These are phyloP conservation scores for Delonix regia DNA, from an alignment of 306 rosid genomes.

Conservation along the genomic window DNA sequence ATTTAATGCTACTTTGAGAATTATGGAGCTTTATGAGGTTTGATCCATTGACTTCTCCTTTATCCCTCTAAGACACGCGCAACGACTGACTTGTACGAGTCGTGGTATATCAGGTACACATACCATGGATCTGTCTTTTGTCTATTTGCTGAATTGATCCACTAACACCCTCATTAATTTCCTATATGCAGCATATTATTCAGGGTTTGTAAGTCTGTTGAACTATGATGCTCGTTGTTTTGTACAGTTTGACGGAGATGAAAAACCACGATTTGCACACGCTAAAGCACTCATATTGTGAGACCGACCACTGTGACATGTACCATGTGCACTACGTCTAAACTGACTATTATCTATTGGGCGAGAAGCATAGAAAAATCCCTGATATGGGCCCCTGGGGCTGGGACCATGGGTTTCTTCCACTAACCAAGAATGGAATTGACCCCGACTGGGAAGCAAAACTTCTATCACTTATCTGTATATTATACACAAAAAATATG, in stretches of 20 bases:
- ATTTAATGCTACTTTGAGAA: neutral
- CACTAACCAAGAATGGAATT: neutral
- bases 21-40: neutral
- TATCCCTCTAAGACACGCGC: slow-evolving; percentile 6
- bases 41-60: slow-evolving; percentile 22
- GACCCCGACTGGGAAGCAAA: neutral
- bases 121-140: neutral
- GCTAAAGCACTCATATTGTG: neutral
- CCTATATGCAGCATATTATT: neutral
- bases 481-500: neutral
- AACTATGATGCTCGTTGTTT: neutral
- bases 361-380: neutral
- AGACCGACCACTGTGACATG: neutral
- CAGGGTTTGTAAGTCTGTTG: neutral
- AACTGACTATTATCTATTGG: neutral
- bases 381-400: neutral
- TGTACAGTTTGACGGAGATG: neutral
- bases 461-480: neutral
- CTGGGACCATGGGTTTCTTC: neutral
- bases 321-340: neutral
- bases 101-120: neutral
- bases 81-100: neutral
- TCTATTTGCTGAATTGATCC: neutral
- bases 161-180: neutral
- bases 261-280: neutral